Percentiles rank a stretch among this genome's conserved stretches.
phyloP scores from a whole-genome alignment of 2,329 filamentous ascomycete genomes.

The Fusarium xylarioides region DNA sequence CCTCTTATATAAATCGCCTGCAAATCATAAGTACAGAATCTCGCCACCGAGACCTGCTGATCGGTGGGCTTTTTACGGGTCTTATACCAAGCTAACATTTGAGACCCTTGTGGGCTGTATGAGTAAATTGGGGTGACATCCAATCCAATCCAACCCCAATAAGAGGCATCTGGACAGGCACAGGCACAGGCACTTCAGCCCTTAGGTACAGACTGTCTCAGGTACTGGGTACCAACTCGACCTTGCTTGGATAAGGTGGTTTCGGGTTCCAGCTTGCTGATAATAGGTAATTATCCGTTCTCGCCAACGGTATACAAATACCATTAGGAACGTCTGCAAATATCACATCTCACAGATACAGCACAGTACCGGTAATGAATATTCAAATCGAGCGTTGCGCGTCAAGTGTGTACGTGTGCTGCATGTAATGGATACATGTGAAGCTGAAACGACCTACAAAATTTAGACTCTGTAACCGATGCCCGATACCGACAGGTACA shows the following conservation, averaged over 20 bases:
- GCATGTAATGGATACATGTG: background rate
- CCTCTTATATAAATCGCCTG: too few species aligned
- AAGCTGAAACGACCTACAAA: slow-evolving; percentile 29
- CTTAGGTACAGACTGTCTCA: background rate
- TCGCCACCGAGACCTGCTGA: too few species aligned
- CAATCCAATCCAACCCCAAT: background rate
- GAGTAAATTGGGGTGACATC: slow-evolving; percentile 3
- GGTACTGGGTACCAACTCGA: background rate
- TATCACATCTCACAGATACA: background rate
- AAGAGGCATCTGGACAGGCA: slow-evolving; percentile 1
- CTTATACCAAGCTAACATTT: too few species aligned
- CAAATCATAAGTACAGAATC: too few species aligned
- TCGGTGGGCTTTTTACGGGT: too few species aligned
- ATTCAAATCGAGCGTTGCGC: slow-evolving; percentile 3
- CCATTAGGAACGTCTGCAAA: background rate
- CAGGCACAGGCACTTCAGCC: background rate
- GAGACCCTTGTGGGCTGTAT: too few species aligned
- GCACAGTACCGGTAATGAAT: background rate
- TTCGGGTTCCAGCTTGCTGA: background rate
- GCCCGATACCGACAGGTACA: background rate
- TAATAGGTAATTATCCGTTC: background rate
- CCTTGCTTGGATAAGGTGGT: background rate
- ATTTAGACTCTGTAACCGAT: slow-evolving; percentile 13
- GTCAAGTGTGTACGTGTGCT: slow-evolving; percentile 6
- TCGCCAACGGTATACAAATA: background rate